Conservation (phyloP, 176 grass and related monocot genomes). For the Oryza officinalis region DNA sequence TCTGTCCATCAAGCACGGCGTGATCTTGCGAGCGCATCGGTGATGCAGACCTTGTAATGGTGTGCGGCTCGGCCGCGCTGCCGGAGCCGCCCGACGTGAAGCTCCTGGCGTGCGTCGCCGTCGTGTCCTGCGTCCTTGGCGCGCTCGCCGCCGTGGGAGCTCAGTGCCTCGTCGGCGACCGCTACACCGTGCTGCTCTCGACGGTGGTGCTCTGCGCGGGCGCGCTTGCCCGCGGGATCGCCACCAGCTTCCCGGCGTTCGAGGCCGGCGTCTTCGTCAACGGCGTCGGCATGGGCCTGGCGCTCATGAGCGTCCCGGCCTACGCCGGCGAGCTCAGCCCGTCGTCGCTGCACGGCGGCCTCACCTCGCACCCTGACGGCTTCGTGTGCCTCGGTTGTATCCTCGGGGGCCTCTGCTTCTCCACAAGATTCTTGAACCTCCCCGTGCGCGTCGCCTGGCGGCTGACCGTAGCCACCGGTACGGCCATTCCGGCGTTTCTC, state of each 20-base stretch:
- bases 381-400: slow-evolving; percentile 54
- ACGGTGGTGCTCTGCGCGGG: slow-evolving; percentile 31
- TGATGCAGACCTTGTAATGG: slow-evolving; percentile 48
- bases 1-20: neutral
- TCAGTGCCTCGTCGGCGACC: slow-evolving; percentile 27
- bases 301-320: slow-evolving; percentile 42
- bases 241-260: slow-evolving; percentile 21
- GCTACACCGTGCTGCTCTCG: slow-evolving; percentile 33
- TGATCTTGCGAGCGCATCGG: neutral
- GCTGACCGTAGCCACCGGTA: slow-evolving; percentile 7
- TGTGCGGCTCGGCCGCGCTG: slow-evolving; percentile 31
- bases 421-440: slow-evolving; percentile 18
- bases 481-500: slow-evolving; percentile 28
- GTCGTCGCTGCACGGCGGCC: neutral
- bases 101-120: slow-evolving; percentile 38
- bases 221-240: slow-evolving; percentile 17
- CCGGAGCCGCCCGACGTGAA: slow-evolving; percentile 27
- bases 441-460: slow-evolving; percentile 32
- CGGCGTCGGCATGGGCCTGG: slow-evolving; percentile 40
- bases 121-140: slow-evolving; percentile 21
- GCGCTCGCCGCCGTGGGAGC: neutral
- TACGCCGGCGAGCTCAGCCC: slow-evolving; percentile 40
- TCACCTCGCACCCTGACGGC: slow-evolving; percentile 48
- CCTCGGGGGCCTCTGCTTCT: slow-evolving; percentile 32
- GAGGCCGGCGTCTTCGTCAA: slow-evolving; percentile 35